Conservation (phyloP, 2,329 filamentous ascomycete genomes). For the Fusarium pseudoanthophilum region DNA sequence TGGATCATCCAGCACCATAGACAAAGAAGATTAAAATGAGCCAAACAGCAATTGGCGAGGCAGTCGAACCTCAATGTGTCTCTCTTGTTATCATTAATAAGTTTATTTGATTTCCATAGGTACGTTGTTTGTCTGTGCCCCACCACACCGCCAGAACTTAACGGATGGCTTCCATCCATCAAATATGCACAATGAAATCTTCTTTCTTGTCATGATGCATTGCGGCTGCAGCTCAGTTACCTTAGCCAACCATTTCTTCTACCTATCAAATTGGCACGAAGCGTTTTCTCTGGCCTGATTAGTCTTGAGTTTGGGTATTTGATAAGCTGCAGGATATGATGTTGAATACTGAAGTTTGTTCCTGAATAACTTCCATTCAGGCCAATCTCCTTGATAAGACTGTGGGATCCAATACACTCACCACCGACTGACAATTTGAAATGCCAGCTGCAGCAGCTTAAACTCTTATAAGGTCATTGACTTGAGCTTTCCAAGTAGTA, state of each 20-base stretch:
- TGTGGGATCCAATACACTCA: not conserved
- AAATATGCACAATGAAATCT: conserved; percentile 5
- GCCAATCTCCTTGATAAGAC: not conserved
- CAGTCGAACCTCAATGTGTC: not conserved
- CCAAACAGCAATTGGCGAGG: conserved; percentile 4
- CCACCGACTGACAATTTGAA: not conserved
- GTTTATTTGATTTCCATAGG: not conserved
- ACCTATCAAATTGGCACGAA: not conserved
- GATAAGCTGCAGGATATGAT: not conserved
- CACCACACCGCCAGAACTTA: conserved; percentile 22
- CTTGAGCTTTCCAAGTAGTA: not conserved
- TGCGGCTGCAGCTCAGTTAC: not conserved
- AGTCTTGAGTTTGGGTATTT: not conserved
- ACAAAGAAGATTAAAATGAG: conserved; percentile 6
- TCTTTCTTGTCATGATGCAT: not conserved
- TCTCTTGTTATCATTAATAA: not conserved
- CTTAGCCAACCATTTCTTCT: not conserved
- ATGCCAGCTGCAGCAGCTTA: not conserved
- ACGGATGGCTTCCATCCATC: not conserved
- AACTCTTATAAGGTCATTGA: not conserved
- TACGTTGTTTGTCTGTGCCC: conserved; percentile 9
- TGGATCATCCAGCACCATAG: not conserved
- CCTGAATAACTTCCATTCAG: not conserved
- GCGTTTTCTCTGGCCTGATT: not conserved
- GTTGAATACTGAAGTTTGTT: not conserved